Evolutionary conservation across 2,329 filamentous ascomycete species (phyloP), one percentile per base, ranked within the genome.

Genomic region (Apiospora marii): DNA sequence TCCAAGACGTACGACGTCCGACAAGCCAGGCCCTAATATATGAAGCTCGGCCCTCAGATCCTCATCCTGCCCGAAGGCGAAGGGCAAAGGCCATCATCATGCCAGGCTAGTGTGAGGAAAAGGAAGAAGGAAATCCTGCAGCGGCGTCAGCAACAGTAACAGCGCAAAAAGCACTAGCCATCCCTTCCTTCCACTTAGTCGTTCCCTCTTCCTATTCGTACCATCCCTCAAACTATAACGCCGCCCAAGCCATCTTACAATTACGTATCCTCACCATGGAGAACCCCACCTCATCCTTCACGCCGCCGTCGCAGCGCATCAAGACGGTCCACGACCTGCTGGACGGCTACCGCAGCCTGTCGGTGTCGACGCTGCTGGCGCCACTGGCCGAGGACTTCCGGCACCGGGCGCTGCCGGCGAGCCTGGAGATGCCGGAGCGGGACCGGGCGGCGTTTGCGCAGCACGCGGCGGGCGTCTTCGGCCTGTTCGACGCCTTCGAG

Each of bases 381-480:
- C 77, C 79, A 4, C 81, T 83, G 34, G 78, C 82, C 3, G 74
- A 76, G 8, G 75, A 81, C 64, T 86, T 86, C 75, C 79, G 76
- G 12, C 83, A 87, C 73, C 78, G 77, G 67, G 81, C 83, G 5
- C 79, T 85, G 12, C 85, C 84, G 3, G 74, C 78, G 61, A 84
- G 83, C 22, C 78, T 86, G 12, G 80, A 79, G 10, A 82, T 85
- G 76, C 81, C 82, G 0, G 70, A 78, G 6, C 81, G 82, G 37
- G 75, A 81, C 72, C 79, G 79, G 67, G 79, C 79, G 1, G 77
- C 80, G 1, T 86, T 86, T 70, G 78, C 79, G 24, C 74, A 77
- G 14, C 83, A 85, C 76, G 83, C 84, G 1, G 75, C 75, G 1
- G 79, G 80, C 51, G 82, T 86, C 44, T 85, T 85, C 73, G 80